phyloP scores from a whole-genome alignment of 129 eudicot genomes.

The Glebionis coronaria region DNA sequence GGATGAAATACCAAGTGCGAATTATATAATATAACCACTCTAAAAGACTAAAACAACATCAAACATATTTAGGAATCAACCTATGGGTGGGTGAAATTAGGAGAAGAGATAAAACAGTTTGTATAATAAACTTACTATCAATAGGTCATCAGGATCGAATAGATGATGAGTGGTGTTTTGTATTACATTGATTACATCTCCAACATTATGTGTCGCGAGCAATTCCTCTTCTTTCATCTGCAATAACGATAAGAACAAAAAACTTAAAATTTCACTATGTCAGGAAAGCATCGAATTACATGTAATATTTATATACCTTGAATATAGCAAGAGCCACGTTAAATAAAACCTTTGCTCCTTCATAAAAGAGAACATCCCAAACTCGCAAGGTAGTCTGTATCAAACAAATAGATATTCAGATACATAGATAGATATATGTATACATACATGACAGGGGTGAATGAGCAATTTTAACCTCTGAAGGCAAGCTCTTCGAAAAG shows the following conservation, averaged over 20 bases:
- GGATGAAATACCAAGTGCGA: too few relatives aligned
- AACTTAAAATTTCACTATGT: not conserved
- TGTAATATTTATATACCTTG: conserved; percentile 45
- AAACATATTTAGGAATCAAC: not conserved
- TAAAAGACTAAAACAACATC: too few relatives aligned
- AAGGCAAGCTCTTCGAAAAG: conserved; percentile 94
- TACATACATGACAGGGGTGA: not conserved
- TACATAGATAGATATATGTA: not conserved
- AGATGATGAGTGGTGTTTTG: conserved; percentile 84
- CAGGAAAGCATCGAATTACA: not conserved
- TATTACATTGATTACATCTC: conserved; percentile 79
- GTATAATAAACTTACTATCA: conserved; percentile 48
- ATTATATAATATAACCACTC: too few relatives aligned
- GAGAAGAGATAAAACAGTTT: not conserved
- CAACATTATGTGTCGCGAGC: conserved; percentile 65
- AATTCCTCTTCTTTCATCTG: conserved; percentile 96
- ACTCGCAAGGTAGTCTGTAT: conserved; percentile 87
- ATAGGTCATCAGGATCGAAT: conserved; percentile 88
- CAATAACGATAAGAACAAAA: conserved; percentile 24
- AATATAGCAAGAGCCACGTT: conserved; percentile 92
- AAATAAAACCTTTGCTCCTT: conserved; percentile 83
- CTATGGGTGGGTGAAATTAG: not conserved
- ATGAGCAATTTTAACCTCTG: conserved; percentile 55
- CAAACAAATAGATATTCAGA: conserved; percentile 19
- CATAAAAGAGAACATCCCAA: conserved; percentile 97